Conservation (phyloP, 2,329 filamentous ascomycete genomes). For the Aspergillus pseudoterreus region DNA sequence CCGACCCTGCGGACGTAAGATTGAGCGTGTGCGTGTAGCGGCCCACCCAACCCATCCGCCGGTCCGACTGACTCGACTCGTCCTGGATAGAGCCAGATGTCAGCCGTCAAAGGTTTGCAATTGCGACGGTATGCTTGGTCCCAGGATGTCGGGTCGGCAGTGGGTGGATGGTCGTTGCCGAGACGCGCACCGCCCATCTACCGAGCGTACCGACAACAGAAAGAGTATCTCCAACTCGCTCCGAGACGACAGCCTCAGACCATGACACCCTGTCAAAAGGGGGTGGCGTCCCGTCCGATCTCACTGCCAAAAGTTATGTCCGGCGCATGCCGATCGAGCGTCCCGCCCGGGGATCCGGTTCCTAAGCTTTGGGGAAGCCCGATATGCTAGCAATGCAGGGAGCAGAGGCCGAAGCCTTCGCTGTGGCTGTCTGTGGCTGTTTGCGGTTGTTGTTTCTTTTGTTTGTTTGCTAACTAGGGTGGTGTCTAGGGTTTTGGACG, state of each 20-base stretch:
- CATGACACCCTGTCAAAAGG: background rate
- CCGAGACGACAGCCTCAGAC: too few species aligned
- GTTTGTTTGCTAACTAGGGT: background rate
- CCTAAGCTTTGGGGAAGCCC: background rate
- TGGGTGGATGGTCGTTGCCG: background rate
- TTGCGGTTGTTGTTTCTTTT: too few species aligned
- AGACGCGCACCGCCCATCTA: too few species aligned
- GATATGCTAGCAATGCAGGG: background rate
- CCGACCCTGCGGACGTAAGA: background rate
- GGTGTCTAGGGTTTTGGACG: background rate
- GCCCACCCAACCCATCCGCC: background rate
- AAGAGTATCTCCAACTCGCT: too few species aligned
- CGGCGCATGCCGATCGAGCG: background rate
- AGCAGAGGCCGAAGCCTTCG: background rate
- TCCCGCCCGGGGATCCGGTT: background rate
- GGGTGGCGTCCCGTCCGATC: background rate
- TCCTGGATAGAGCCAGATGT: background rate
- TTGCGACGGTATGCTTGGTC: background rate
- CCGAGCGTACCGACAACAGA: too few species aligned
- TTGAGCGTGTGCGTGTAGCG: too few species aligned
- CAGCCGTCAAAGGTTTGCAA: background rate
- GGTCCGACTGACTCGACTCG: background rate
- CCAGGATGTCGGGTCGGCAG: background rate
- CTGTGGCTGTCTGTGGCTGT: background rate
- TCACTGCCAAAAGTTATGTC: background rate